phyloP scores from a whole-genome alignment of 257 asterid genomes.

The Linaria vulgaris region DNA sequence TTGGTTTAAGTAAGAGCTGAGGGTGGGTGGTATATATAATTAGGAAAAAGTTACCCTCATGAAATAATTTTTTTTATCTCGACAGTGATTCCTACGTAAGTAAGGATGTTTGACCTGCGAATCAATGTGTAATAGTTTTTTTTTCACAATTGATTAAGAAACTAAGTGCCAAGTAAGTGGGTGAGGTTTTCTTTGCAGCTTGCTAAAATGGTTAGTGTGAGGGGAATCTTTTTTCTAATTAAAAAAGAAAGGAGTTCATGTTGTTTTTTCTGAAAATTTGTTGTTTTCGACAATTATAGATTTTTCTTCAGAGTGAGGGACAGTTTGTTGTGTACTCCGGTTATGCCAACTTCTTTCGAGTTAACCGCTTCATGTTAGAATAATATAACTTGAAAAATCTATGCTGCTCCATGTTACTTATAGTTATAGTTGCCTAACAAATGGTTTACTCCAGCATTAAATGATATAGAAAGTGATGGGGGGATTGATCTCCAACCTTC shows the following conservation, averaged over 20 bases:
- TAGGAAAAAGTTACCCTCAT: neutral
- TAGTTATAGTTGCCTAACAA: no score
- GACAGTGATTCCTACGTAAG: neutral
- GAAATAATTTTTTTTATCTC: constrained; percentile 3
- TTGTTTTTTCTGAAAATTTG: neutral
- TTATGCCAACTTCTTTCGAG: no score
- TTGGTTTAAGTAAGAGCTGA: neutral
- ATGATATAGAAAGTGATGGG: no score
- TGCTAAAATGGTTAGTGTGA: neutral
- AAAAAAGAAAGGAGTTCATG: neutral
- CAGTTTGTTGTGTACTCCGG: no score
- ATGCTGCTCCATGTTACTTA: no score
- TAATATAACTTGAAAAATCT: no score
- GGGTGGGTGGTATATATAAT: constrained; percentile 10
- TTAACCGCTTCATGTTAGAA: no score
- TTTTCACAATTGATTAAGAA: neutral
- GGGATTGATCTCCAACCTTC: no score
- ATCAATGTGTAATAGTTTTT: neutral
- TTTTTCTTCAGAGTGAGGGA: no score
- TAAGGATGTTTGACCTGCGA: neutral
- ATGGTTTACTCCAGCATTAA: no score
- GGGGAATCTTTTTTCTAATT: neutral
- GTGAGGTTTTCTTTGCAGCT: neutral
- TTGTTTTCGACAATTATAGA: no score
- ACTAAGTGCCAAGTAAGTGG: neutral